Conservation (phyloP, 148 eudicot genomes). For the Heliamphora exappendiculata region DNA sequence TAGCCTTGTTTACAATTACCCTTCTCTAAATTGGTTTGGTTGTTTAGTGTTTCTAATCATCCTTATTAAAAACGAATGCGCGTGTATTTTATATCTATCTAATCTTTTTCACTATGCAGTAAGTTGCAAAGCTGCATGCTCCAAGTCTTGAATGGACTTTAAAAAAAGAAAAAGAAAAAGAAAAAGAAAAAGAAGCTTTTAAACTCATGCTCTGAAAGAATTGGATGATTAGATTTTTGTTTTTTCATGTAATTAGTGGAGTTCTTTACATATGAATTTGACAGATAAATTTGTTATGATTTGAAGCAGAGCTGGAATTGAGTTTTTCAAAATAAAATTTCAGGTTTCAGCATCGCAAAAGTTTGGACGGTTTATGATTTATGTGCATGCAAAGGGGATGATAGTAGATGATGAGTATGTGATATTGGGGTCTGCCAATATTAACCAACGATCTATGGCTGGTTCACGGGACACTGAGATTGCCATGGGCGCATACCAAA, state of each 20-base stretch:
- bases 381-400: constrained; percentile 54
- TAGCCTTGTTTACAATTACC: not conserved
- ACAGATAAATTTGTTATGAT: not conserved
- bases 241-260: not conserved
- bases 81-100: not conserved
- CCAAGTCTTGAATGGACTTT: not conserved
- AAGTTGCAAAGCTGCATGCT: not conserved
- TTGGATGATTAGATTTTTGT: not conserved
- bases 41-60: no score
- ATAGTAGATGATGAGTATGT: constrained; percentile 52
- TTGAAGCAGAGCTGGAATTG: not conserved
- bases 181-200: no score
- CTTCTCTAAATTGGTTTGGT: not conserved
- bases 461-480: constrained; percentile 56
- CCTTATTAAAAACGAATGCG: no score
- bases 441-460: constrained; percentile 49
- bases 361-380: constrained; percentile 41
- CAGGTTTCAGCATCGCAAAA: constrained; percentile 34
- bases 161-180: no score
- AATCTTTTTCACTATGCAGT: not conserved
- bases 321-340: constrained; percentile 2
- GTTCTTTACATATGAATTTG: not conserved
- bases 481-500: constrained; percentile 56
- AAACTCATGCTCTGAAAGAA: not conserved
- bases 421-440: constrained; percentile 51